These are phyloP conservation scores for Baudoinia panamericana DNA, from an alignment of 495 filamentous ascomycete genomes.

Conservation along the genomic window DNA sequence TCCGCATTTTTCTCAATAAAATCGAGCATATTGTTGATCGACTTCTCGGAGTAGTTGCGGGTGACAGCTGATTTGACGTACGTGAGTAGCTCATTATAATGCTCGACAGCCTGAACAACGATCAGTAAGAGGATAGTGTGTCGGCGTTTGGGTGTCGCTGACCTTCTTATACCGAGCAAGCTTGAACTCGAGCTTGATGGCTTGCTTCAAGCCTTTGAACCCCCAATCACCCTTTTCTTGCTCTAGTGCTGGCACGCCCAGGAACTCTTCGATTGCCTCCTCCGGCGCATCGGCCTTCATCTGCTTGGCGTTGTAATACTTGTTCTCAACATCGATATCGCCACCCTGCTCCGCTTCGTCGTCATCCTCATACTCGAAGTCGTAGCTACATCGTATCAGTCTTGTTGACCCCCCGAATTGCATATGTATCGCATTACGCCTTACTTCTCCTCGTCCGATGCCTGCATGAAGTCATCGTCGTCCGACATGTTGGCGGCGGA, in stretches of 20 bases:
- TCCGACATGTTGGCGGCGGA: conserved; percentile 64
- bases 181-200: conserved; percentile 93
- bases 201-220: conserved; percentile 95
- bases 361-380: conserved; percentile 82
- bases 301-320: conserved; percentile 99
- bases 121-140: conserved; percentile 15
- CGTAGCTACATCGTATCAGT: conserved; percentile 45
- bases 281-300: conserved; percentile 78
- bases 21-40: conserved; percentile 98
- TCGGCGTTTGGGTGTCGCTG: no score
- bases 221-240: conserved; percentile 93
- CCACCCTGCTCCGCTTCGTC: conserved; percentile 77
- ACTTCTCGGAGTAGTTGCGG: conserved; percentile 97
- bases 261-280: conserved; percentile 81
- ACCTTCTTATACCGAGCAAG: conserved; percentile 75
- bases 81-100: conserved; percentile 88
- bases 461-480: conserved; percentile 97
- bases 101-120: conserved; percentile 66
- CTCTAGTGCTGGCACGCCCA: conserved; percentile 72
- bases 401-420: conserved; percentile 7
- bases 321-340: conserved; percentile 94
- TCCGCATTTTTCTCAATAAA: conserved; percentile 90
- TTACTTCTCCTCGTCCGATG: conserved; percentile 80
- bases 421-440: conserved; percentile 21
- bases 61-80: conserved; percentile 96